Evolutionary conservation across 805 yeast genomes (phyloP), one percentile per base, ranked within the genome.

Genomic region (Yarrowia deformans): DNA sequence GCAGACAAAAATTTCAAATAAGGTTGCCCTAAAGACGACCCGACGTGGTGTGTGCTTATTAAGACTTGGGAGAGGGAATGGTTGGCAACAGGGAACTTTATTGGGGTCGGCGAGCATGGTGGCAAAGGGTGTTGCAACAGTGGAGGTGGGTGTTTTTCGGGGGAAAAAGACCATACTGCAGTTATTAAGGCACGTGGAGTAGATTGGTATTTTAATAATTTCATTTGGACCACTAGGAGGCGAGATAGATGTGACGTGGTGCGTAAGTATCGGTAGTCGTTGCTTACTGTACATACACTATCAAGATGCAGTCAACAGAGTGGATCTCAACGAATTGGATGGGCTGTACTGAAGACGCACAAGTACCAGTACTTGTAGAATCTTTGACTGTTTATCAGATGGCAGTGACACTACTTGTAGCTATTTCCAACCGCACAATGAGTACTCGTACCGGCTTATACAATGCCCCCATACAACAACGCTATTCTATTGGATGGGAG

Each of bases 1-100:
- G 68, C 55, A 56, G 61, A 40, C 37, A 68, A 68, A 52, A 68
- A 68, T 43, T 60, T 60, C 66, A 49, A 42, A 45, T 67, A 60
- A 67, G 66, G 66, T 60, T 60, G 66, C 66, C 66, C 66, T 60
- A 60, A 56, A 18, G 42, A 35, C 19, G 29, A 19, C 49, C 29
- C 29, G 46, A n/a, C 46, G 45, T 40, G 12, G 16, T 10, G 16
- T n/a, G 58, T 39, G 60, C 45, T 54, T 39, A 39, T 3, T 54
- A 54, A 54, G 60, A 50, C 29, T 13, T 48, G 52, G 52, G 52
- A 48, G 54, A 32, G 9, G 52, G 35, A 14, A 39, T 52, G 56
- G 56, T 50, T 16, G n/a, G 40, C 10, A 13, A 35, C 56, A 9
- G 16, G 39, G 35, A 12, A 48, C 16, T 45, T 45, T 43, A 43